Conservation (phyloP, 768 basidiomycete species). For the Russula griseocarnosa region DNA sequence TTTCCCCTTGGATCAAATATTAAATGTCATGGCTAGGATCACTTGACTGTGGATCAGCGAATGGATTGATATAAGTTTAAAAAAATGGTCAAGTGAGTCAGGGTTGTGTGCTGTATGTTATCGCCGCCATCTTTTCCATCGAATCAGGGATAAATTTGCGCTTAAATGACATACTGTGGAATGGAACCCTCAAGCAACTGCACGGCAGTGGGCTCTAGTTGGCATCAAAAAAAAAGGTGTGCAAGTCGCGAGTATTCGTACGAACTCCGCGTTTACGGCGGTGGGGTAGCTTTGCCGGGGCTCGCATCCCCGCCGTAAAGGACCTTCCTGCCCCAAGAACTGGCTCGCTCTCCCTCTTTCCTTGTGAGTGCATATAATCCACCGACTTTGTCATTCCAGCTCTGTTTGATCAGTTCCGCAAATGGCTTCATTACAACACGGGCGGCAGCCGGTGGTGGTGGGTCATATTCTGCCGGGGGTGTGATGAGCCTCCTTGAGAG, state of each 20-base stretch:
- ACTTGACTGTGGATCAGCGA: slow-evolving; percentile 5
- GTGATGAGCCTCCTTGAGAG: slow-evolving; percentile 19
- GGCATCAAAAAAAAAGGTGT: neutral
- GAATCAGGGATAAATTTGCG: slow-evolving; percentile 4
- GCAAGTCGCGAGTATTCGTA: neutral
- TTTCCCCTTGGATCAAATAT: neutral
- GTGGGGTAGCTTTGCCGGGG: slow-evolving; percentile 10
- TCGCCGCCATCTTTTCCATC: slow-evolving; percentile 1
- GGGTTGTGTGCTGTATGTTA: neutral
- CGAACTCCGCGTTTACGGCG: slow-evolving; percentile 7
- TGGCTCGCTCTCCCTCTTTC: slow-evolving; percentile 15
- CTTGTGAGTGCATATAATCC: slow-evolving; percentile 19
- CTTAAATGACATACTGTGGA: neutral
- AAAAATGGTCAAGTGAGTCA: neutral
- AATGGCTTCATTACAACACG: slow-evolving; percentile 23
- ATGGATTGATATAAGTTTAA: slow-evolving; percentile 2
- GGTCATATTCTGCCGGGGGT: slow-evolving; percentile 15
- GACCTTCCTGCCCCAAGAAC: slow-evolving; percentile 44
- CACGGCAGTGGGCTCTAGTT: neutral
- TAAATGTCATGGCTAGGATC: neutral
- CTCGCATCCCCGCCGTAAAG: slow-evolving; percentile 40
- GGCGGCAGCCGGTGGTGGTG: slow-evolving; percentile 24
- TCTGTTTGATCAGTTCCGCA: slow-evolving; percentile 20
- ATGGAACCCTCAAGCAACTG: slow-evolving; percentile 1
- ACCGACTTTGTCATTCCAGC: slow-evolving; percentile 25